These are phyloP conservation scores for apple (Malus domestica) DNA, from an alignment of 306 rosid species.

Conservation along the genomic window ASM211411v1 NC_041798.1:24843001-24843500, in stretches of 20 bases:
- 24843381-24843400: background rate
- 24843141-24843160: slow-evolving; percentile 41
- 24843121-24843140: background rate
- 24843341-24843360: no score
- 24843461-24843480: background rate
- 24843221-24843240: slow-evolving; percentile 87
- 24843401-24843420: background rate
- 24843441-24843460: background rate
- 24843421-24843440: background rate
- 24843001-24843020: background rate
- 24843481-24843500: background rate
- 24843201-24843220: slow-evolving; percentile 74
- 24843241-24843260: slow-evolving; percentile 58
- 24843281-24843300: background rate
- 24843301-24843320: background rate
- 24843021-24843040: background rate
- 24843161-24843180: slow-evolving; percentile 56
- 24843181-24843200: slow-evolving; percentile 51
- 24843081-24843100: background rate
- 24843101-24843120: background rate
- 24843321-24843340: no score
- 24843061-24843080: background rate
- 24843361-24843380: no score
- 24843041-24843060: background rate
- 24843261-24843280: background rate